Evolutionary conservation across 2,329 filamentous ascomycete species (phyloP), one percentile per base, ranked within the genome.

Genomic region (Elsinoe fawcettii): DNA sequence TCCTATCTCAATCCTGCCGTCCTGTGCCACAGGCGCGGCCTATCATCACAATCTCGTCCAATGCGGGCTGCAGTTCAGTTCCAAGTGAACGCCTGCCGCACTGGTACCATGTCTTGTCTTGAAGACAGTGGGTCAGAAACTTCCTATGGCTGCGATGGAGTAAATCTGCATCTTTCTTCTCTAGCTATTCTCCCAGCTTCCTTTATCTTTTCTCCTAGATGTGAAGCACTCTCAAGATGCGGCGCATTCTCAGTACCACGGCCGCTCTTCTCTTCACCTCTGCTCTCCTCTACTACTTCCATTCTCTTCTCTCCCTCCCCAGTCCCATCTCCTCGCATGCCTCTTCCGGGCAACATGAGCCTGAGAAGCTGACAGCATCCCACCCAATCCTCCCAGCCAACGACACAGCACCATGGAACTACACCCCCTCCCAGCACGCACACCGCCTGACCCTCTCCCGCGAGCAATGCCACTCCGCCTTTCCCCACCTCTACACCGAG

Each of bases 401-500:
- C 30, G 30, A 30, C 8, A 53, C 49, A 9, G 16, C 18, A 23
- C 49, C 49, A 16, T 53, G 49, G 49, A 39, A 16, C 30, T 53
- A 53, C 49, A 36, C 14, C 32, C 32, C 49, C 3, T 23, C 49
- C 20, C 49, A 37, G 30, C 49, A 53, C 49, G 49, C 49, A 30
- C 49, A 53, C n/a, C 49, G 49, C 32, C 49, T 53, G 9, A 53
- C 49, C 6, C 64, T 70, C 16, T 62, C 63, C 16, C 54, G 57
- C 5, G 57, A 58, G 25, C 68, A 70, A 63, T 70, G 68, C 53
- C 58, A 64, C 39, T 56, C 59, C 27, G 65, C 68, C 5, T 69
- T 70, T 34, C 68, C 67, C 8, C 44, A 64, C 14, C 64, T 69
- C 3, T 70, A 66, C 51, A 55, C 62, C 18, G 67, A 69, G 51